These are phyloP conservation scores for Paecilomyces niveus DNA, from an alignment of 2,329 filamentous ascomycete species.

Conservation along the genomic window DNA sequence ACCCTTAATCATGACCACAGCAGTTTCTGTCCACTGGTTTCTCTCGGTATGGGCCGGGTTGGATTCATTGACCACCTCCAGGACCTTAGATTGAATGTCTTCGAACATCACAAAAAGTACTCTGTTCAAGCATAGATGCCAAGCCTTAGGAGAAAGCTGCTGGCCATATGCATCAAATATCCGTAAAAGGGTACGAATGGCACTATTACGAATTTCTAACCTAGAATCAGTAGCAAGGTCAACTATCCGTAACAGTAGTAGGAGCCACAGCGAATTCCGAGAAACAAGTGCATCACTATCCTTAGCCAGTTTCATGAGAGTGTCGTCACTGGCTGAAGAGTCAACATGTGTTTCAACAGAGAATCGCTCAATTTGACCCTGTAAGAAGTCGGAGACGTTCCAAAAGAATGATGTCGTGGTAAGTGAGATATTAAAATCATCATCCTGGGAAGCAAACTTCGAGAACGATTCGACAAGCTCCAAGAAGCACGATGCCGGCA, in stretches of 20 bases:
- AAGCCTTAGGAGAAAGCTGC: constrained; percentile 67
- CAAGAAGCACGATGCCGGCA: constrained; percentile 64
- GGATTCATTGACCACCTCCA: constrained; percentile 9
- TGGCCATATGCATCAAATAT: constrained; percentile 91
- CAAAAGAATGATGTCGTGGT: constrained; percentile 95
- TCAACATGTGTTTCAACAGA: constrained; percentile 31
- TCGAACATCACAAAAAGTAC: constrained; percentile 74
- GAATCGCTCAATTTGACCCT: constrained; percentile 40
- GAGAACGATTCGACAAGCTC: constrained; percentile 80
- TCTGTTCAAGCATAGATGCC: constrained; percentile 73
- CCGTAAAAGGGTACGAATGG: constrained; percentile 80
- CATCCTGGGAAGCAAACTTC: constrained; percentile 79
- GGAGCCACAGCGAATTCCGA: constrained; percentile 24
- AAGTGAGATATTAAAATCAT: constrained; percentile 90
- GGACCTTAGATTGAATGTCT: constrained; percentile 54
- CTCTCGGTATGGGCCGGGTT: constrained; percentile 18
- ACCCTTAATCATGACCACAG: constrained; percentile 65
- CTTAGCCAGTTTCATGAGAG: constrained; percentile 52
- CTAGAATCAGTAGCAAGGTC: constrained; percentile 34
- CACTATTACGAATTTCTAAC: constrained; percentile 46
- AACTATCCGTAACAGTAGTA: constrained; percentile 33
- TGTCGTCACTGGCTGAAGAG: constrained; percentile 48
- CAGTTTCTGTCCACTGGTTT: constrained; percentile 65
- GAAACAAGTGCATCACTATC: constrained; percentile 55
- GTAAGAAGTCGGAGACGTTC: constrained; percentile 85